Evolutionary conservation across 345 rosid genomes (phyloP), one percentile per base, ranked within the genome.

Genomic region (Gossypium mustelinum): DNA sequence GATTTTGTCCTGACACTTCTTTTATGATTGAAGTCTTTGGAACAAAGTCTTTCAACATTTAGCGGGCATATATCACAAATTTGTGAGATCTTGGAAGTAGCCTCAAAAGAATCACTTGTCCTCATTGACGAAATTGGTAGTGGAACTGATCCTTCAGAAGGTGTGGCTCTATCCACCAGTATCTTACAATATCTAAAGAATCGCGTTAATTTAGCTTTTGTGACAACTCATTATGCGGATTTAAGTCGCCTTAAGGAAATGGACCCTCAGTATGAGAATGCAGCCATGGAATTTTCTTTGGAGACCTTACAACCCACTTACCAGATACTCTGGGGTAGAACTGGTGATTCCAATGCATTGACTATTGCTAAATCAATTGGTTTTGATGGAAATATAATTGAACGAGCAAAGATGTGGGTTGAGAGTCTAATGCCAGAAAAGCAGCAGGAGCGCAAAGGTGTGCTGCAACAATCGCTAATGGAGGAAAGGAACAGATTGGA

Each of bases 111-210:
- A 73, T 94, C 98, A 25, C 97, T 94, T 71, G 94, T 94, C 70
- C 92, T 94, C 44, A 77, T 94, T 76, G 98, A 94, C 55, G 98
- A 94, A 88, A 91, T 94, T 75, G 88, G 97, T 63, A 84, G 97
- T 44, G 98, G 98, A 79, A 94, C 97, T 77, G 98, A 94, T 88
- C 98, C 98, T 73, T 84, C 94, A 8, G 97, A 94, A 86, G 97
- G 98, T 14, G 94, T 92, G 75, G 95, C 95, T 50, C 93, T 94
- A 62, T 86, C 97, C 43, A 77, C 97, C 4, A 84, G 97, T 84
- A 89, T 92, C 79, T 86, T 94, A 86, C 83, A 85, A 67, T 86
- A 88, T 86, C 85, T 94, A 50, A 84, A 81, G 79, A 80, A 79
- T 54, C 81, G 78, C 54, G 87, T 92, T 73, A 80, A 84, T 63